Evolutionary conservation across 495 filamentous ascomycete species (phyloP).

Genomic region (Xylaria curta): DNA sequence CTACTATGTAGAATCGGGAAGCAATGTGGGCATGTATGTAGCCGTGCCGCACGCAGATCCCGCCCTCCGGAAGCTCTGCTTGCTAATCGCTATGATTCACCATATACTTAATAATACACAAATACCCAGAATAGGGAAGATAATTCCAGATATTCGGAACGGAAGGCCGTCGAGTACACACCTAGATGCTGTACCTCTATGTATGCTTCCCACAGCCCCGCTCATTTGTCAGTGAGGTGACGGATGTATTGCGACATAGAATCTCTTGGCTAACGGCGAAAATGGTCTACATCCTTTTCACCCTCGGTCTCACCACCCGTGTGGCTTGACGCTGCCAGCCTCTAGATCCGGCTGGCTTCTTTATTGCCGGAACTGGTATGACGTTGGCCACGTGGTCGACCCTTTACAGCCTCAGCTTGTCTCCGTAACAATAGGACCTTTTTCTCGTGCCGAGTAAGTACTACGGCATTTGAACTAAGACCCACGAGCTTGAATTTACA

Average conservation of each 20-base stretch:
- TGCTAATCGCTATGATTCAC: background rate
- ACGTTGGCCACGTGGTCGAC: background rate
- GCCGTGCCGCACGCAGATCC: constrained; percentile 7
- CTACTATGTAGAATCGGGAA: background rate
- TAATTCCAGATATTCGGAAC: background rate
- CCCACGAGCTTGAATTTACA: background rate
- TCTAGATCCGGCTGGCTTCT: background rate
- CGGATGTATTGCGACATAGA: background rate
- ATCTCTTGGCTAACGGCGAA: background rate
- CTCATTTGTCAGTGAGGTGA: constrained; percentile 1
- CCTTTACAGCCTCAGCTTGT: background rate
- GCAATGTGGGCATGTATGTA: background rate
- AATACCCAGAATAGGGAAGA: background rate
- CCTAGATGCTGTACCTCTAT: background rate
- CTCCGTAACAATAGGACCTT: background rate
- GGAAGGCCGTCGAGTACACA: background rate
- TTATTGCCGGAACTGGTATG: background rate
- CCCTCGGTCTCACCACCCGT: background rate
- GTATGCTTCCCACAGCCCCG: background rate
- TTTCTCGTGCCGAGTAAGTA: background rate
- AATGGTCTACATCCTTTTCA: background rate
- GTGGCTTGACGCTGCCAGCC: background rate
- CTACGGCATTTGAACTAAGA: background rate
- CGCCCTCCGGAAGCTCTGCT: background rate
- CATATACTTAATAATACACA: background rate